phyloP scores from a whole-genome alignment of 768 basidiomycete species.

The Trametes cinnabarina region DNA sequence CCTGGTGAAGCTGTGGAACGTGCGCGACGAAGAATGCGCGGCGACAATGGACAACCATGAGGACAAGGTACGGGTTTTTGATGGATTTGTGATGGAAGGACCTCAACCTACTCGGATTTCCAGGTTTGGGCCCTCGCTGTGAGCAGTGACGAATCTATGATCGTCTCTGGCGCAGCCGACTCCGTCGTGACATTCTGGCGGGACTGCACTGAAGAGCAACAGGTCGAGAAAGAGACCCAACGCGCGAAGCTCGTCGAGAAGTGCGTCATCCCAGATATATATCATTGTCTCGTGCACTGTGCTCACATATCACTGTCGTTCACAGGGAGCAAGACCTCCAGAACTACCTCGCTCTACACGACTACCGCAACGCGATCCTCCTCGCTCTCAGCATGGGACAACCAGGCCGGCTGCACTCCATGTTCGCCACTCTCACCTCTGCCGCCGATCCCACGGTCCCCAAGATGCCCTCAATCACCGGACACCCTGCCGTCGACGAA shows the following conservation, averaged over 20 bases:
- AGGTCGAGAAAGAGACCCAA: constrained; percentile 69
- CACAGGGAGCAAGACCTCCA: constrained; percentile 93
- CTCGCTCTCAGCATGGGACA: constrained; percentile 92
- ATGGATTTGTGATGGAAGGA: neutral
- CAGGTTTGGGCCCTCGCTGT: constrained; percentile 97
- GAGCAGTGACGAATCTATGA: constrained; percentile 73
- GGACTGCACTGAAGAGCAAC: constrained; percentile 86
- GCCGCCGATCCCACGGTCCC: constrained; percentile 17
- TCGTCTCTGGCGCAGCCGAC: constrained; percentile 95
- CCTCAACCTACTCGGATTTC: neutral
- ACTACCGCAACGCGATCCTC: constrained; percentile 88
- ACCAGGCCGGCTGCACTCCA: constrained; percentile 77
- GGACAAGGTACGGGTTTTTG: constrained; percentile 71
- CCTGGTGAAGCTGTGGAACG: constrained; percentile 93
- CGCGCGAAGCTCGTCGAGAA: constrained; percentile 74
- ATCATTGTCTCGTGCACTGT: neutral
- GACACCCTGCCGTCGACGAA: constrained; percentile 71
- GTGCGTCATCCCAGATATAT: constrained; percentile 52
- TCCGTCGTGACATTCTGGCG: constrained; percentile 96
- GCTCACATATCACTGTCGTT: neutral
- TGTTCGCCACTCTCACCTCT: constrained; percentile 67
- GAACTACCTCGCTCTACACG: constrained; percentile 83
- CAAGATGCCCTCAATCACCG: constrained; percentile 49
- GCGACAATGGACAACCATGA: constrained; percentile 95
- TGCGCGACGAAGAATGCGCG: constrained; percentile 82